A percentile compares a stretch with the other conserved stretches of the same genome.
phyloP scores from a whole-genome alignment of 306 rosid genomes.

The Cicer pinnatifidum region DNA sequence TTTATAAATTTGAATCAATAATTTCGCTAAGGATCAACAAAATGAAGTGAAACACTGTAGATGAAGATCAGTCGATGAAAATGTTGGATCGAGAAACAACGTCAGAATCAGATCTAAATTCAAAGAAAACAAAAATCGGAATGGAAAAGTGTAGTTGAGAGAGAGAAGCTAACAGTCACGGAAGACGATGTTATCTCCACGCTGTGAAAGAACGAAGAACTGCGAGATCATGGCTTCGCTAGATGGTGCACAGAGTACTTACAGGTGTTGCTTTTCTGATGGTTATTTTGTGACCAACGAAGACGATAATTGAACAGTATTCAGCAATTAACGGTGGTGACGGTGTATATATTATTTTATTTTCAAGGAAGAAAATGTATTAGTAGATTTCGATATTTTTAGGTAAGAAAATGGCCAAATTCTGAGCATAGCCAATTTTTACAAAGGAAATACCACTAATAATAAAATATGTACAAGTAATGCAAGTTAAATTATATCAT shows the following conservation, averaged over 20 bases:
- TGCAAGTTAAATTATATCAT: too few relatives aligned
- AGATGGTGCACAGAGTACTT: background rate
- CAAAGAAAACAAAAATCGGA: slow-evolving; percentile 17
- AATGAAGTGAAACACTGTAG: slow-evolving; percentile 22
- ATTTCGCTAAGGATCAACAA: slow-evolving; percentile 18
- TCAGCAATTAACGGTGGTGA: slow-evolving; percentile 28
- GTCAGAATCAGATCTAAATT: slow-evolving; percentile 43
- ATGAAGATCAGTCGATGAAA: background rate
- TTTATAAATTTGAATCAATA: slow-evolving; percentile 24
- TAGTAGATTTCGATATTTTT: background rate
- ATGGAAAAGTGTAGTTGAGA: slow-evolving; percentile 17
- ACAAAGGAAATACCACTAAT: too few relatives aligned
- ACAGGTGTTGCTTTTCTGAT: slow-evolving; percentile 20
- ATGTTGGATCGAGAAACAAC: slow-evolving; percentile 38
- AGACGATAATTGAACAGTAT: background rate
- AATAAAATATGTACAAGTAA: too few relatives aligned
- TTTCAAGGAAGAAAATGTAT: background rate
- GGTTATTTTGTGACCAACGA: slow-evolving; percentile 16
- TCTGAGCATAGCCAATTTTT: too few relatives aligned
- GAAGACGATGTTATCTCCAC: slow-evolving; percentile 60
- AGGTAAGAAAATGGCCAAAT: background rate
- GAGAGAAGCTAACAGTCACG: slow-evolving; percentile 54
- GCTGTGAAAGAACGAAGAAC: slow-evolving; percentile 58
- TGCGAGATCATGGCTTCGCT: slow-evolving; percentile 55
- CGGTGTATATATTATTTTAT: background rate